Evolutionary conservation across 1,284 basidiomycete species (phyloP), one percentile per base, ranked within the genome.

Genomic region (Lentinula novae-zelandiae): DNA sequence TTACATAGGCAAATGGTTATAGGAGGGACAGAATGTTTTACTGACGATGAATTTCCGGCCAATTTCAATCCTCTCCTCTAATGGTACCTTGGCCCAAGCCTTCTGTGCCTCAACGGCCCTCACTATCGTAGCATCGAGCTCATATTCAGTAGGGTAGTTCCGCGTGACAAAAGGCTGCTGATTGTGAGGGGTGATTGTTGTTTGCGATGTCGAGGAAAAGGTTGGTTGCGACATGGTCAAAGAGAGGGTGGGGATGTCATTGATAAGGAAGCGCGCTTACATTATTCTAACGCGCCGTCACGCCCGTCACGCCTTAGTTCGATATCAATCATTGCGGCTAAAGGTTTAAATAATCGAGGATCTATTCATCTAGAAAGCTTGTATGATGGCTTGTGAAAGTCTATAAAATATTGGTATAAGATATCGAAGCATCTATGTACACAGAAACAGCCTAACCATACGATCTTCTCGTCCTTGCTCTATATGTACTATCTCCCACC

Each of bases 21-120:
- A 42, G 5, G 13, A 42, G 40, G 10, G 15, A 42, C 5, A 7
- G n/a, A 5, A 42, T 42, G 8, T 15, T 7, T n/a, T 17, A 57
- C 70, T 44, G 62, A 92, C 92, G 69, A 93, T 85, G 74, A 95
- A 96, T 67, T 83, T 87, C 60, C 79, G 73, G 5, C 90, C 90
- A 51, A 94, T 86, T 38, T 78, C 80, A 53, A 95, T 84, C 31
- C 93, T 81, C 53, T 94, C 84, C 52, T 84, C 74, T 15, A 97
- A 73, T 0, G 90, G 75, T 1, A 86, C 81, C 64, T 82, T 82
- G 57, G 76, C 79, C 95, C 94, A 96, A 40, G 74, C 67, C 69
- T 84, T 87, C 74, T 95, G 91, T 0, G 91, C 91, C 3, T 76
- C 75, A 44, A 82, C 80, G 3, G 90, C 83, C 31, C 78, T 74